Evolutionary conservation across 768 basidiomycete species (phyloP), one percentile per base, ranked within the genome.

Genomic region (Lepiota venenata): DNA sequence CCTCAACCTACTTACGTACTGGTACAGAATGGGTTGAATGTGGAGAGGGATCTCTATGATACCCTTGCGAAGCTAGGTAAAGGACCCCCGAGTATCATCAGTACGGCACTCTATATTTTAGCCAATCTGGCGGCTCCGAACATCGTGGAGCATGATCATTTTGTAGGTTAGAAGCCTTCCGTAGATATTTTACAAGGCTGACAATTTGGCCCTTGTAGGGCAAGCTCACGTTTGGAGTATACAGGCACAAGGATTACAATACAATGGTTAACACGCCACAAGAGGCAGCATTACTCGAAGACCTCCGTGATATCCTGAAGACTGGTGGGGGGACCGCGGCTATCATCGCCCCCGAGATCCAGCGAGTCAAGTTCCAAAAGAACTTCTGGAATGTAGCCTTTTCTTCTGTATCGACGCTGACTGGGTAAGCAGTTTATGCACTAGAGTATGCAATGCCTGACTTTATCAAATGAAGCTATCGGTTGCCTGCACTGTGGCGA

Each of bases 21-120:
- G 11, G 59, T 86, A 45, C 84, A 91, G 72, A 91, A 91, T 63
- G 88, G 88, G 5, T 69, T 92, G 3, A 81, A 81, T 36, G 82
- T 88, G 10, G 89, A 91, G 63, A 71, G 66, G 32, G 86, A 87
- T 52, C 71, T 89, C 18, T 86, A 87, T 63, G 61, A 77, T 9
- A 75, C 83, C 1, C 52, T 82, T 10, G 71, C 70, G 54, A 57
- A 63, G 8, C 66, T 82, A n/a, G 66, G 63, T 5, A 66, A 68
- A 37, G 70, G 71, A 3, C 68, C 74, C 7, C 82, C 83, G 0
- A 76, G 64, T 22, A 82, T 86, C 35, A 72, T 87, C 35, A 76
- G 78, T 48, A 74, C 77, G 2, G 77, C 83, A 2, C 61, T 84
- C 4, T 83, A 75, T 69, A 83, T 85, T 51, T 73, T 68, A 16